Conservation (phyloP, 129 eudicot genomes). For the Arctium minus region DNA sequence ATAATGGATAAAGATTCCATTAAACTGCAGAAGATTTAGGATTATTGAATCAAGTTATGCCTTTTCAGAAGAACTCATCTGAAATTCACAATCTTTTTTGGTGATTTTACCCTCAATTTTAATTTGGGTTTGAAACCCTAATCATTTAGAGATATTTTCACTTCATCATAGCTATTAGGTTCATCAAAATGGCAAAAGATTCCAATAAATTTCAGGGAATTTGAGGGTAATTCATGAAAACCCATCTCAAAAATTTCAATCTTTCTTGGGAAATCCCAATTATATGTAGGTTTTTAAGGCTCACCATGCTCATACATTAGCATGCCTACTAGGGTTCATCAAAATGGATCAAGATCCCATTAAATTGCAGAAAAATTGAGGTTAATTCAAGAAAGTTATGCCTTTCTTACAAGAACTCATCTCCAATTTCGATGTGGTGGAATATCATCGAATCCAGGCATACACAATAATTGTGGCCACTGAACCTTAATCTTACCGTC, state of each 20-base stretch:
- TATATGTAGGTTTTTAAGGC: neutral
- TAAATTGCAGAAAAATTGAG: neutral
- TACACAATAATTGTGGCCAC: too few species aligned
- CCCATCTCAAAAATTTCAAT: neutral
- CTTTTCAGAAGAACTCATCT: slow-evolving; percentile 1
- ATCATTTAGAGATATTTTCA: neutral
- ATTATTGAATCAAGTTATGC: neutral
- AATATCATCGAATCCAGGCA: too few species aligned
- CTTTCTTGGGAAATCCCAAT: neutral
- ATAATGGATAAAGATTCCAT: neutral
- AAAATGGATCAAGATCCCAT: neutral
- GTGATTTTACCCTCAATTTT: neutral
- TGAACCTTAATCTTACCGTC: too few species aligned
- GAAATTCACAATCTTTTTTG: neutral
- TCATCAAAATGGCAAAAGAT: neutral
- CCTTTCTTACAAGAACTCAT: slow-evolving; percentile 9
- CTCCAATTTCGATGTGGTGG: neutral
- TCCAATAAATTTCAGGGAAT: neutral
- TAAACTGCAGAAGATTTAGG: neutral
- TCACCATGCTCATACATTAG: neutral
- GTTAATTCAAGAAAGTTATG: neutral
- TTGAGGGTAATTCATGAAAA: neutral
- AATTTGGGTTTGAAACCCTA: neutral
- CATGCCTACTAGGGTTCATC: neutral
- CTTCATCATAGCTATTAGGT: neutral